Evolutionary conservation across 1,284 basidiomycete genomes (phyloP), one percentile per base, ranked within the genome.

Genomic region (Thecaphora thlaspeos): DNA sequence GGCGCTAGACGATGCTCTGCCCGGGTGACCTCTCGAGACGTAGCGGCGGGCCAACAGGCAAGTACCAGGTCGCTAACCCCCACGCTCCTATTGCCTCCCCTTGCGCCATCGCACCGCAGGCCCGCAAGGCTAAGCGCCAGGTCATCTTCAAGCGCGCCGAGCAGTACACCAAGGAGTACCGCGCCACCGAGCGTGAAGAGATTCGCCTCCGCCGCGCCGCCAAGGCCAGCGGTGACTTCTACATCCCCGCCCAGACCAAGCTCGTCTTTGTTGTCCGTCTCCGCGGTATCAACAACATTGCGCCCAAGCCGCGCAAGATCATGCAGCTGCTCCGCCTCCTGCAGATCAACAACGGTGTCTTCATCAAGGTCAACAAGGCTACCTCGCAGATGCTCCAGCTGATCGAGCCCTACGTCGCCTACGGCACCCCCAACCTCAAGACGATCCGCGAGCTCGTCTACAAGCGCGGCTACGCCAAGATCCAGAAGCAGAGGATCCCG

Each of bases 81-180:
- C 9, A 34, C 12, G 10, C 32, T 11, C 9, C 32, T 14, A 8
- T 14, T 34, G 7, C 15, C 15, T 7, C 32, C 32, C 17, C 32
- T 28, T 11, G 26, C 26, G 26, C 32, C 9, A 11, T 19, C 14
- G n/a, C 17, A 7, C 36, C 15, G 34, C 41, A 57, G 51, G 40
- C 45, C 26, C 49, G 50, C 22, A 54, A 46, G 51, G 87, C 90
- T 64, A 93, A 94, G 85, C 88, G 95, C 82, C 89, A 89, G 81
- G 88, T 96, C 80, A 87, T 97, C 84, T 98, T 98, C 88, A 98
- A 98, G 88, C 90, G 95, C 62, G 94, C 95, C 49, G 95, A 98
- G 82, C 83, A 89, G 70, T 97, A 97, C 82, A 92, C 96, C 74
- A 95, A 96, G 85, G 94, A 97, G 83, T 97, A 97, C 82, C 82